Conservation (phyloP, 371 early-diverging fungal genomes). For the Lichtheimia ornata region DNA sequence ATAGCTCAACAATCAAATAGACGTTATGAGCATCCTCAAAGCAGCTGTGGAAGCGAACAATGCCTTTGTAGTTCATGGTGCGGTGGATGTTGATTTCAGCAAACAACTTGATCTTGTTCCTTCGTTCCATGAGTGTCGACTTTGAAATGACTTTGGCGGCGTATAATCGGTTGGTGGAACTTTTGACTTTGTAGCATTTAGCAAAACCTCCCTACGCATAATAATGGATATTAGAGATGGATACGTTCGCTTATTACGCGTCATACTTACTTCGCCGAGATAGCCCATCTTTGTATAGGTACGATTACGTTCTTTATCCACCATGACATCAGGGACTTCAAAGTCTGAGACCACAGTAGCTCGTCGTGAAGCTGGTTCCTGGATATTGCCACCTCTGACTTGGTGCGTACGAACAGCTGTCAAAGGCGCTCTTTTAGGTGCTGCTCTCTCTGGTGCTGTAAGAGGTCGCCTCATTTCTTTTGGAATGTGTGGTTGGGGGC, state of each 20-base stretch:
- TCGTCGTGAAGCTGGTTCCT: background rate
- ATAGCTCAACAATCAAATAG: constrained; percentile 95
- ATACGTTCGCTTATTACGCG: background rate
- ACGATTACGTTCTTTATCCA: constrained; percentile 13
- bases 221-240: background rate
- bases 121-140: constrained; percentile 53
- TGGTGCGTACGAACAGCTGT: constrained; percentile 5
- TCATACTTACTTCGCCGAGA: constrained; percentile 22
- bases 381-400: background rate
- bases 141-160: constrained; percentile 87
- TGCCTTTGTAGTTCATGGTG: constrained; percentile 73
- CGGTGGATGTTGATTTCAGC: constrained; percentile 92
- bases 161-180: constrained; percentile 42
- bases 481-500: background rate
- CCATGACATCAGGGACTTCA: constrained; percentile 16
- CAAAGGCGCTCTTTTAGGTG: constrained; percentile 2
- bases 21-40: constrained; percentile 92
- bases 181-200: constrained; percentile 72
- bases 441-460: background rate
- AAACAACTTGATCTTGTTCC: constrained; percentile 70
- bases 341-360: background rate
- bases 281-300: constrained; percentile 17
- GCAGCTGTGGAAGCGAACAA: constrained; percentile 83
- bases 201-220: constrained; percentile 88
- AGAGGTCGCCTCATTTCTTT: background rate